Evolutionary conservation across 1,284 basidiomycete species (phyloP), one percentile per base, ranked within the genome.

Genomic region (Trichosporon ovoides): DNA sequence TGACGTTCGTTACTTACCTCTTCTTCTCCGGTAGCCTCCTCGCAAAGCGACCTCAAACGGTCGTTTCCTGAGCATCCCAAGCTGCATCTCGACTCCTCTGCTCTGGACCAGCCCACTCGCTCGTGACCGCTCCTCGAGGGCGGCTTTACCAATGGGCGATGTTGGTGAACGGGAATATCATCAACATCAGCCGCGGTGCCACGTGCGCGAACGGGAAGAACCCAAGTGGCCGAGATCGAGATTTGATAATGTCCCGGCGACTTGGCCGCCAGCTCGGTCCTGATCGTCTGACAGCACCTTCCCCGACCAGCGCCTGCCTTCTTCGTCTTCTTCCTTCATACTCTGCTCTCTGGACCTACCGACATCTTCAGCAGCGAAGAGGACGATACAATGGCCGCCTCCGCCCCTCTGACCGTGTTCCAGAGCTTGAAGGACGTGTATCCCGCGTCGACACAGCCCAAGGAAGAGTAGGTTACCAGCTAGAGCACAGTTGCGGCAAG

Each of bases 381-480:
- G 7, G 24, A 28, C 24, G 24, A 31, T 22, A 48, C 13, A 9
- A 48, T 48, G 65, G 59, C 86, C 52, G 83, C 84, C 14, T 73
- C 84, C 60, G 79, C 83, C 46, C 80, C 82, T 7, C 83, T 90
- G 59, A 86, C 87, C 10, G 70, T 87, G 7, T 87, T 83, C 70
- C 83, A 81, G 5, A 80, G 81, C 38, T 80, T 89, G 50, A 77
- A 79, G 19, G 81, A 87, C 55, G 80, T 87, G 2, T 85, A 87
- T 65, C 80, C 80, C 6, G 81, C 67, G 7, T 80, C 82, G 5
- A 82, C 66, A n/a, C 60, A 68, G 31, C 66, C 84, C n/a, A 80
- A 82, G 31, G 84, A 88, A 68, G 81, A 81, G 74, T 83, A 59
- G 61, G 82, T 75, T 35, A 11, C 9, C 22, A 12, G 2, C 24